These are phyloP conservation scores for Trichoderma sp. DNA, from an alignment of 2,329 filamentous ascomycete species.

Conservation along the genomic window DNA sequence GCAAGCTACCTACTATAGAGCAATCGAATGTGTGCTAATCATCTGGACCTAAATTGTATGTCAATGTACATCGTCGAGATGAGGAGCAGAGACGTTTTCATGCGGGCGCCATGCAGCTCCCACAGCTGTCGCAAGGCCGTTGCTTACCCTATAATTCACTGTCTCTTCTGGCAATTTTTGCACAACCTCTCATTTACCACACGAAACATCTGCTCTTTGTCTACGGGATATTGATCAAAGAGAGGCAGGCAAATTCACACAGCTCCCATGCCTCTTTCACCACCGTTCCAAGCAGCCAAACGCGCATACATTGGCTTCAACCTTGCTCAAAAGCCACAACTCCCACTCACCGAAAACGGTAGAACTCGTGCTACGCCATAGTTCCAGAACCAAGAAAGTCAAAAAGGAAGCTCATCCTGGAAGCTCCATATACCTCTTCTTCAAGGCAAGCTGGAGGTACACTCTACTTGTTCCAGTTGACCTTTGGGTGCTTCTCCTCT, in stretches of 20 bases:
- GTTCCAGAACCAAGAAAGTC: conserved; percentile 7
- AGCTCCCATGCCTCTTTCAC: background rate
- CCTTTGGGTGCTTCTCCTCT: background rate
- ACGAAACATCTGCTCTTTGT: too few species aligned
- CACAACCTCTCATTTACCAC: too few species aligned
- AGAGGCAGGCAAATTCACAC: too few species aligned
- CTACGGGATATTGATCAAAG: too few species aligned
- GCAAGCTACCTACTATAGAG: background rate
- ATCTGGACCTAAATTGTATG: background rate
- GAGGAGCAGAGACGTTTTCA: background rate
- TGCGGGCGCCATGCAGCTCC: background rate
- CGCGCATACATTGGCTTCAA: background rate
- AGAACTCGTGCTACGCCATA: background rate
- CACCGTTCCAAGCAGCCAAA: background rate
- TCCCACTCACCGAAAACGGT: conserved; percentile 16
- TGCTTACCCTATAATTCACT: too few species aligned
- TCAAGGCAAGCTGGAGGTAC: too few species aligned
- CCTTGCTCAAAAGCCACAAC: background rate
- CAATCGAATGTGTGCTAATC: background rate
- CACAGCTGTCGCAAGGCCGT: too few species aligned
- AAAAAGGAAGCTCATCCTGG: conserved; percentile 2
- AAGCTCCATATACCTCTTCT: background rate
- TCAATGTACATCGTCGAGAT: background rate
- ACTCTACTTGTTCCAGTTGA: background rate
- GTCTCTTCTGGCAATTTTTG: background rate